Evolutionary conservation across 2,329 filamentous ascomycete genomes (phyloP), one percentile per base, ranked within the genome.

Genomic region (Amylocarpus encephaloides): DNA sequence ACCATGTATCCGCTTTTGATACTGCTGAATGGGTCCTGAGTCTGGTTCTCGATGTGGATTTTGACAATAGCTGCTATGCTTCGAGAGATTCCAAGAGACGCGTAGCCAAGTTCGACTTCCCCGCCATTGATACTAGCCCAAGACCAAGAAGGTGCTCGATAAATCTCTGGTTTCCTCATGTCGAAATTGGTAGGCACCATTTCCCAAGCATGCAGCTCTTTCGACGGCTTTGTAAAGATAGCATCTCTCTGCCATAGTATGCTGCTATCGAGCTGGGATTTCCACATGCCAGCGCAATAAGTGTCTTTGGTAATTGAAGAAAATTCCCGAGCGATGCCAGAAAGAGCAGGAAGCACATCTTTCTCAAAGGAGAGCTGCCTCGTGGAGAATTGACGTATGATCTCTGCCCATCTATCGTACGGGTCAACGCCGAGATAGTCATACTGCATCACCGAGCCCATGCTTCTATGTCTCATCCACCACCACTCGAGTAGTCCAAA

Each of bases 241-340:
- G 9, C 19, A 5, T 32, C 13, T 19, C 29, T 13, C 11, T 22
- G 18, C 43, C 33, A 46, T 10, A 26, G 29, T 12, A 46, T 18
- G 10, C 7, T 15, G 11, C 26, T 16, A 32, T 16, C 12, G 1
- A 38, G 18, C 32, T 22, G 12, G 12, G 15, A 19, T 32, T 40
- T 41, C 48, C 48, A 50, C 19, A 50, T 16, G 6, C 48, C 48
- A 32, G 42, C 43, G 12, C 16, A 34, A 40, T 50, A 50, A 12
- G 15, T 22, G 29, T 50, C 48, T 11, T 34, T 33, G 15, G 22
- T 33, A 7, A 41, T 19, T 7, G n/a, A 15, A 18, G 9, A 7
- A 19, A 41, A 41, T 12, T 26, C 36, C 2, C 10, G 29, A 4
- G 48, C 48, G 16, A 50, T 19, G 30, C 42, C 48, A 12, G 42